Base-by-base conservation (phyloP, 177 flowering plant genomes). In the Telopea speciosissima region DNA sequence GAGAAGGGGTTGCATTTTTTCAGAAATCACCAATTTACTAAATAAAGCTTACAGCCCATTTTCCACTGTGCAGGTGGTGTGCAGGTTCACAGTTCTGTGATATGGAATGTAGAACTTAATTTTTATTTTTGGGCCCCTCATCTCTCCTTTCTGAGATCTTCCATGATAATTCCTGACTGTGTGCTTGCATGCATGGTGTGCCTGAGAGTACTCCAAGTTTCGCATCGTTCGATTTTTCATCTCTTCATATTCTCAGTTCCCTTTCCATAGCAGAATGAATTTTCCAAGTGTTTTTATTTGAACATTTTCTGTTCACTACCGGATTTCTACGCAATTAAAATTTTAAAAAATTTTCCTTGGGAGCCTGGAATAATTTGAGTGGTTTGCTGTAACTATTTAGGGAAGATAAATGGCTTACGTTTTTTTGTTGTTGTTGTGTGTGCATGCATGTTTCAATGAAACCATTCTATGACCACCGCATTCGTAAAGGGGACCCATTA, bases 51-150 rank as follows among this genome's bases (percentile, higher is more conserved):
- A 89, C 89, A 21, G 83, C 84, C 85, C 88, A 86, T 87, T 88
- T 92, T 90, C 88, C 89, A 84, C 86, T 87, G 90, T 93, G 98
- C 95, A 91, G 97, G 96, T 88, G 88, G 93, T 83, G 91, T 88
- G 85, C 97, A 91, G 97, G 95, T 91, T 81, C 86, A 82, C 87
- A 75, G 74, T 80, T 78, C 83, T 87, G 76, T 85, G 79, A 82
- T 84, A 76, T 81, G 82, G 83, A 76, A 72, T 83, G 70, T 80
- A 74, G 81, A 74, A 67, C 64, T 17, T 49, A 2, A 25, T 58
- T 72, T 69, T 70, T 28, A 12, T 25, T 52, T 66, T 77, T 24
- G 19, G 17, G n/a, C n/a, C n/a, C n/a, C 23, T 24, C 33, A 24
- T 62, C 62, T 45, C 25, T 31, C 22, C 58, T 66, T 16, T 12